A percentile compares a stretch with the other conserved stretches of the same genome.
Conservation (phyloP, 2,329 filamentous ascomycete genomes). For the Chaetomium globosum region DNA sequence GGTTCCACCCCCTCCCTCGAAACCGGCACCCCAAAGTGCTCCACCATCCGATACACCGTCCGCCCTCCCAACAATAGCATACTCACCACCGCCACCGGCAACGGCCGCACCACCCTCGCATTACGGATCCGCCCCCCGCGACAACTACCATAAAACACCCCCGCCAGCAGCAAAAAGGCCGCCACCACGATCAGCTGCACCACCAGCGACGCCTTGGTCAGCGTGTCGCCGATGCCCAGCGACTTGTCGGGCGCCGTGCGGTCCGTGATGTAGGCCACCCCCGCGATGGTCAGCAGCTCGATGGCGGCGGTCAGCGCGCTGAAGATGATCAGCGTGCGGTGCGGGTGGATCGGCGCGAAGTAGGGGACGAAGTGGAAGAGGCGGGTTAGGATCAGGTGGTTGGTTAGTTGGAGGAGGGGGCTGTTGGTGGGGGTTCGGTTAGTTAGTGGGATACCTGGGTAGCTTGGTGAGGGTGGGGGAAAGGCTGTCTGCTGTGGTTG, state of each 20-base stretch:
- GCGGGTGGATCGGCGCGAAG: constrained; percentile 16
- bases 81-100: not conserved
- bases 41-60: not conserved
- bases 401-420: constrained; percentile 10
- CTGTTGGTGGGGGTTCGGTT: not conserved
- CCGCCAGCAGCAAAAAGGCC: not conserved
- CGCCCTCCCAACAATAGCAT: not conserved
- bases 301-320: not conserved
- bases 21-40: constrained; percentile 9
- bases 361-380: constrained; percentile 15
- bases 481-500: no score
- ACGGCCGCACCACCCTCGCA: not conserved
- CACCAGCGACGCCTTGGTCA: constrained; percentile 1
- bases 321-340: constrained; percentile 2
- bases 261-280: constrained; percentile 9
- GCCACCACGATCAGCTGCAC: constrained; percentile 2
- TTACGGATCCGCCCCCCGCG: not conserved
- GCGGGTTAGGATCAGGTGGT: constrained; percentile 10
- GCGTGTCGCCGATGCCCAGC: not conserved
- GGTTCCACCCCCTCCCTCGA: not conserved
- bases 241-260: constrained; percentile 10
- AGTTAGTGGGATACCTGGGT: not conserved
- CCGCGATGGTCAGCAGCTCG: constrained; percentile 9
- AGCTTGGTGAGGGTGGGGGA: no score
- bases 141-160: not conserved